phyloP scores from a whole-genome alignment of 306 rosid genomes.

The Dalbergia cultrata region DNA sequence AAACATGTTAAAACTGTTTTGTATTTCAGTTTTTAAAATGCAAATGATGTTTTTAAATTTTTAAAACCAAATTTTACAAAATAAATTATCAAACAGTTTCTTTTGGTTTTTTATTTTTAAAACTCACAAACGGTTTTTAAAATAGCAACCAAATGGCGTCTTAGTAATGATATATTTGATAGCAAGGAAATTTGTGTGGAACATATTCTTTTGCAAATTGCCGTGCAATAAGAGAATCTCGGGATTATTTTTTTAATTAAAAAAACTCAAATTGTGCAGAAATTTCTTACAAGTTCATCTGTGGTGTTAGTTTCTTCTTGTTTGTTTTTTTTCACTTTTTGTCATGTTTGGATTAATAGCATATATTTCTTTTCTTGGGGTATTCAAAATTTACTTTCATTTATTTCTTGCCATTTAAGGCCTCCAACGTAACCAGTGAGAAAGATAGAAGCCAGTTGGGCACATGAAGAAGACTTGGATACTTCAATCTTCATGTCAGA shows the following conservation, averaged over 20 bases:
- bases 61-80: too few relatives aligned
- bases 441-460: too few relatives aligned
- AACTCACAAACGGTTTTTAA: too few relatives aligned
- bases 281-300: background rate
- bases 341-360: background rate
- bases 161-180: background rate
- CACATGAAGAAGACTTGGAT: background rate
- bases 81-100: too few relatives aligned
- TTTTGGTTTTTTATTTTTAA: too few relatives aligned
- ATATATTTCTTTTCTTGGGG: slow-evolving; percentile 3
- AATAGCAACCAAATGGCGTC: too few relatives aligned
- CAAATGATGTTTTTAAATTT: too few relatives aligned
- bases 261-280: background rate
- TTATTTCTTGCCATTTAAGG: too few relatives aligned
- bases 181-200: background rate
- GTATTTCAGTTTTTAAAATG: too few relatives aligned
- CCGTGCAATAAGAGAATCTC: too few relatives aligned
- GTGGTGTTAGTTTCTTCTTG: background rate
- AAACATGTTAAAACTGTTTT: too few relatives aligned
- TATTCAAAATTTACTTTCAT: background rate
- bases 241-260: background rate
- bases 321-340: background rate
- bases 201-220: background rate
- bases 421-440: too few relatives aligned
- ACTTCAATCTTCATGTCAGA: background rate